Evolutionary conservation across 169 alveolate genomes (phyloP).

Genomic region (Eimeria mitis): DNA sequence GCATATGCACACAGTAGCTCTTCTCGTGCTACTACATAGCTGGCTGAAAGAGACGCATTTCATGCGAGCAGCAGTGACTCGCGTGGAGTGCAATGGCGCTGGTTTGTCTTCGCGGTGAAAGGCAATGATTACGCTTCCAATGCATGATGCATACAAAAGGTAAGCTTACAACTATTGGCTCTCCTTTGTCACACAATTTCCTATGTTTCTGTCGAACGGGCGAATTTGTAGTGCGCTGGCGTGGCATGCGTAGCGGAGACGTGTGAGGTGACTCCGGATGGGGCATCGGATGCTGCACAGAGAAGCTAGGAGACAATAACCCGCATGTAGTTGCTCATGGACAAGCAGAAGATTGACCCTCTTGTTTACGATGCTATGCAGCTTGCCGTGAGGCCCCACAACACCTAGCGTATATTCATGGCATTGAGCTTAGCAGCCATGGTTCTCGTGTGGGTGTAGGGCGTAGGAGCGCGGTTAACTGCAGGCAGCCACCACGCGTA

Average conservation of each 20-base stretch:
- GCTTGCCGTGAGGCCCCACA: neutral
- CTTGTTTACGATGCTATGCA: neutral
- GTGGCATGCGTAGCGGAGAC: neutral
- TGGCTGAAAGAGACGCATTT: neutral
- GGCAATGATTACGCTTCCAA: neutral
- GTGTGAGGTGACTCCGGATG: neutral
- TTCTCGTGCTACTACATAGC: no score
- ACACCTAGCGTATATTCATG: neutral
- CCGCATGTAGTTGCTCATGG: neutral
- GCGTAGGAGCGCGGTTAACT: neutral
- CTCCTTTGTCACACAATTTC: no score
- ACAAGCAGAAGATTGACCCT: neutral
- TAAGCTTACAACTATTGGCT: no score
- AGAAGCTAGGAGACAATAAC: neutral
- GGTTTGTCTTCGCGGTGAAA: neutral
- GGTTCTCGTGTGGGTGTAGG: neutral
- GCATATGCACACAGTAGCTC: neutral
- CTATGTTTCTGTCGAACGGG: no score
- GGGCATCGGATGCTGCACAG: neutral
- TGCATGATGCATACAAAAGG: no score
- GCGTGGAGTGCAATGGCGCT: no score
- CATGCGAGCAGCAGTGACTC: neutral
- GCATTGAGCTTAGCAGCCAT: neutral
- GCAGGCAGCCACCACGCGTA: neutral
- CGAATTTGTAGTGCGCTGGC: no score